Conservation (phyloP, 257 asterid genomes). For the Solanum bukasovii region DNA sequence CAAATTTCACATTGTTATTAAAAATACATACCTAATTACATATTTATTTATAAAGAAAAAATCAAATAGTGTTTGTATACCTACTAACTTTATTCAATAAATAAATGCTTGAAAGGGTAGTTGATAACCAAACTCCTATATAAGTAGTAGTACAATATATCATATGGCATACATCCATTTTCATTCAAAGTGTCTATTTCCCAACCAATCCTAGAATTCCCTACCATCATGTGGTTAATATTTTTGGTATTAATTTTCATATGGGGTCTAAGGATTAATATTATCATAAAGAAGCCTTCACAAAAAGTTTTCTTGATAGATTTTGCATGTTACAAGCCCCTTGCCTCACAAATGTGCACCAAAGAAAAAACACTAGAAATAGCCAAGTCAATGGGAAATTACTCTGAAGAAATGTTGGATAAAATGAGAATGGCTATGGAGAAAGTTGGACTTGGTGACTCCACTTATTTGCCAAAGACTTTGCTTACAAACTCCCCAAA, state of each 20-base stretch:
- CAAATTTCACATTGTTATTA: not conserved
- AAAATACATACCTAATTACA: too few relatives aligned
- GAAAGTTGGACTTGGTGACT: slow-evolving; percentile 41
- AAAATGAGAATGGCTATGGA: slow-evolving; percentile 16
- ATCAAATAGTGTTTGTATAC: not conserved
- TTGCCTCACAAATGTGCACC: not conserved
- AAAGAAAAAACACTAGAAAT: not conserved
- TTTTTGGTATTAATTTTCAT: not conserved
- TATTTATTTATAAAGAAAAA: too few relatives aligned
- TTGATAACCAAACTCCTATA: not conserved
- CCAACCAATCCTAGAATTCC: not conserved
- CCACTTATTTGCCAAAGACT: slow-evolving; percentile 24
- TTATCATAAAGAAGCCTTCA: not conserved
- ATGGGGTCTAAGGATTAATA: not conserved
- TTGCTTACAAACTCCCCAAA: slow-evolving; percentile 12
- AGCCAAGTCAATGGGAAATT: not conserved
- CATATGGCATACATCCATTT: not conserved
- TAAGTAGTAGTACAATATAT: not conserved
- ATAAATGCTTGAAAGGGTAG: not conserved
- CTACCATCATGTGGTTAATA: not conserved
- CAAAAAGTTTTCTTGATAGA: not conserved
- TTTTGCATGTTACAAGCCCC: not conserved
- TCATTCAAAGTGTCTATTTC: not conserved
- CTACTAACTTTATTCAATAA: not conserved
- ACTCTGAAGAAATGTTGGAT: not conserved